Conservation (phyloP, 2,329 filamentous ascomycete genomes). For the Bisporella sp. region DNA sequence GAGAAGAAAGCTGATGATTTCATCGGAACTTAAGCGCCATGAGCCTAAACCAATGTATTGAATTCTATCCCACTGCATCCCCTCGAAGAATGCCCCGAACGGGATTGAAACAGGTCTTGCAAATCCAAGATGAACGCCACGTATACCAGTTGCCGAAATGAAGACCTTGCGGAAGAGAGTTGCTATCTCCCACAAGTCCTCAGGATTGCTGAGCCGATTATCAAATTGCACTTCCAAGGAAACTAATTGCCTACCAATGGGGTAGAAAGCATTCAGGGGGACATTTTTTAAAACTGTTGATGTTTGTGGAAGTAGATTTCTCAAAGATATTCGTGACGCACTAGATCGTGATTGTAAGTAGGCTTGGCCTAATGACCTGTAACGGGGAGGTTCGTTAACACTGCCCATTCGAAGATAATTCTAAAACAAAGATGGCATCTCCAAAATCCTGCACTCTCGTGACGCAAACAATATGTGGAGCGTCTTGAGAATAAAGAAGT, state of each 20-base stretch:
- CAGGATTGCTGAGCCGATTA: slow-evolving; percentile 42
- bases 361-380: slow-evolving; percentile 47
- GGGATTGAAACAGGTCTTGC: slow-evolving; percentile 48
- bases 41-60: slow-evolving; percentile 58
- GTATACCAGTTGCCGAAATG: slow-evolving; percentile 49
- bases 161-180: slow-evolving; percentile 51
- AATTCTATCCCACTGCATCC: slow-evolving; percentile 52
- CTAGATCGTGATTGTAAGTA: slow-evolving; percentile 48
- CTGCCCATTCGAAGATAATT: too few relatives aligned
- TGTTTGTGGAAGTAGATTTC: slow-evolving; percentile 55
- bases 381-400: too few relatives aligned
- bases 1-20: slow-evolving; percentile 50
- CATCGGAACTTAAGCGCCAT: slow-evolving; percentile 53
- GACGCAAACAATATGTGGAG: too few relatives aligned
- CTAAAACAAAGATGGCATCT: too few relatives aligned
- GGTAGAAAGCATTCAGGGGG: slow-evolving; percentile 39
- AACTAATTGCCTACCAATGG: slow-evolving; percentile 48
- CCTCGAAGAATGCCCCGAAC: slow-evolving; percentile 56
- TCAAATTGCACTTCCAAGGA: slow-evolving; percentile 57
- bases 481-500: too few relatives aligned
- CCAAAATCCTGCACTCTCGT: too few relatives aligned
- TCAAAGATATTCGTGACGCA: slow-evolving; percentile 35
- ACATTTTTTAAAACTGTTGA: slow-evolving; percentile 42
- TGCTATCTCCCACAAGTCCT: slow-evolving; percentile 50
- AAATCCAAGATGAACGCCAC: slow-evolving; percentile 59